Percentiles rank a stretch among this genome's conserved stretches.
These are phyloP conservation scores for Chlorella sp. DNA, from an alignment of 139 green algal genomes.

Conservation along the genomic window DNA sequence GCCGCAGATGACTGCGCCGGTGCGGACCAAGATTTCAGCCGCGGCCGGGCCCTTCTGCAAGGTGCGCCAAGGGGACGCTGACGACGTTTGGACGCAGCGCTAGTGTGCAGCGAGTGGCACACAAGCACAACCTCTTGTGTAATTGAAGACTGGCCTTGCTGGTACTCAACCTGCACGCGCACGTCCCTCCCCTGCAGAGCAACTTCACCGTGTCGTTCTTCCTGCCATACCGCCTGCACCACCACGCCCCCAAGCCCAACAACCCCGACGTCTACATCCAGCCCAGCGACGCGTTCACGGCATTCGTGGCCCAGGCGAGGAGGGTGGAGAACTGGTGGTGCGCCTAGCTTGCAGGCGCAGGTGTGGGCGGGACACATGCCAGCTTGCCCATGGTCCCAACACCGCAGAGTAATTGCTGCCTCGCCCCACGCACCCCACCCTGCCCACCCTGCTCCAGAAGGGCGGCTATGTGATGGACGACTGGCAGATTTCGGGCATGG, in stretches of 20 bases:
- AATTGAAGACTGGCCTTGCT: no score
- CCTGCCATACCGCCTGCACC: slow-evolving; percentile 55
- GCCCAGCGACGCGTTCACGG: slow-evolving; percentile 25
- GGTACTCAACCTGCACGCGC: slow-evolving; percentile 30
- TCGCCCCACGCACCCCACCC: background rate
- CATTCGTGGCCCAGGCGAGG: slow-evolving; percentile 58
- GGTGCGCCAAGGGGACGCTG: no score
- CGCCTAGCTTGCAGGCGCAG: no score
- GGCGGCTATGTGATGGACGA: slow-evolving; percentile 56
- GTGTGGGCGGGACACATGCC: background rate
- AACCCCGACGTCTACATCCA: slow-evolving; percentile 59
- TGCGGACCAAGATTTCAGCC: background rate
- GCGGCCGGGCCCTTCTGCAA: slow-evolving; percentile 10
- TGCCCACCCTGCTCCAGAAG: slow-evolving; percentile 25
- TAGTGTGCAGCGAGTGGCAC: no score
- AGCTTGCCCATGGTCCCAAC: background rate
- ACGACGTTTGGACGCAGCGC: no score
- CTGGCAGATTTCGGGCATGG: slow-evolving; percentile 46
- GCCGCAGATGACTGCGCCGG: background rate
- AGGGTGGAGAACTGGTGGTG: background rate
- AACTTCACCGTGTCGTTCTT: slow-evolving; percentile 82
- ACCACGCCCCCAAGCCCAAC: slow-evolving; percentile 53
- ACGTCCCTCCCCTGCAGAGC: slow-evolving; percentile 31
- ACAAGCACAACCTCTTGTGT: no score
- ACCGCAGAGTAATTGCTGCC: background rate